These are phyloP conservation scores for Xylogone sp. DNA, from an alignment of 2,329 filamentous ascomycete species.

Conservation along the genomic window DNA sequence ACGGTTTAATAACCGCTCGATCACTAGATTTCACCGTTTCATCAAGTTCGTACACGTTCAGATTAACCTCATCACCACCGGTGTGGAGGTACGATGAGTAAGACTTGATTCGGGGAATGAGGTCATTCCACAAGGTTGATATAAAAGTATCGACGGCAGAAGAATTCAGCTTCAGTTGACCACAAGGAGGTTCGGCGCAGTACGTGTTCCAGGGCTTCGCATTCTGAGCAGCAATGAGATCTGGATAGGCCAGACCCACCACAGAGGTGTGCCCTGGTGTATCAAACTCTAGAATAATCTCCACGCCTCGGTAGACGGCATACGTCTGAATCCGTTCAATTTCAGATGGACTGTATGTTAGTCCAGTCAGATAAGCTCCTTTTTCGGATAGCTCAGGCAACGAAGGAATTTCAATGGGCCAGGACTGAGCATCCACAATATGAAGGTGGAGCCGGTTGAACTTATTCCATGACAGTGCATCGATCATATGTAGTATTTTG, in stretches of 20 bases:
- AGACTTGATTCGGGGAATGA: constrained; percentile 67
- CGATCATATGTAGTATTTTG: constrained; percentile 71
- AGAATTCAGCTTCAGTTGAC: constrained; percentile 73
- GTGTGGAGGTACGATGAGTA: constrained; percentile 78
- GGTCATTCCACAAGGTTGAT: constrained; percentile 67
- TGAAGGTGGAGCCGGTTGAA: constrained; percentile 80
- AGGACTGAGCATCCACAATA: constrained; percentile 78
- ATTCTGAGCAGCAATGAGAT: constrained; percentile 65
- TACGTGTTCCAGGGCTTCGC: constrained; percentile 53
- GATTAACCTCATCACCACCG: constrained; percentile 84
- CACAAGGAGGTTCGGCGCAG: constrained; percentile 61
- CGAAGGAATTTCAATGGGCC: constrained; percentile 76
- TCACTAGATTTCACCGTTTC: constrained; percentile 66
- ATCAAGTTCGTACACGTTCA: constrained; percentile 70
- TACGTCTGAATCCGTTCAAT: constrained; percentile 67
- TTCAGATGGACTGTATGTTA: constrained; percentile 65
- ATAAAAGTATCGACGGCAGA: constrained; percentile 67
- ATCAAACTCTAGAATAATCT: constrained; percentile 74
- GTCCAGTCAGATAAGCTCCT: constrained; percentile 66
- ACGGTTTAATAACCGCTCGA: constrained; percentile 60
- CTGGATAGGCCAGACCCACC: constrained; percentile 63
- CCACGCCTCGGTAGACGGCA: constrained; percentile 63
- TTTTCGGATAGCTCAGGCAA: constrained; percentile 68
- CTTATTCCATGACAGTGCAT: constrained; percentile 75
- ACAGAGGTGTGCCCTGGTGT: constrained; percentile 76